These are phyloP conservation scores for Hygrophoropsis aurantiaca DNA, from an alignment of 768 basidiomycete species.

Conservation along the genomic window DNA sequence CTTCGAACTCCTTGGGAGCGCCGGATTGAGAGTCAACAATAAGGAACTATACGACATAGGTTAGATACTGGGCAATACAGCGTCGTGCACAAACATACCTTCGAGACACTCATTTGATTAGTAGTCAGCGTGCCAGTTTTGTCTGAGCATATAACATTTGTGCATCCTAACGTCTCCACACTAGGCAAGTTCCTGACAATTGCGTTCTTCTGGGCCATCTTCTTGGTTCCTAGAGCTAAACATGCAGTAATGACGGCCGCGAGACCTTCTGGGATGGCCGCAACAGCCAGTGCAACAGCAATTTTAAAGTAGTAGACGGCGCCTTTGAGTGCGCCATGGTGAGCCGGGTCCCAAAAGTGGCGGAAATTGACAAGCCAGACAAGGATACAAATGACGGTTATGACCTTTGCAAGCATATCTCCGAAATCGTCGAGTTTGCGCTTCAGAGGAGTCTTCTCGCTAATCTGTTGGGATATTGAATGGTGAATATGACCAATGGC, in stretches of 20 bases:
- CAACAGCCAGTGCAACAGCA: constrained; percentile 97
- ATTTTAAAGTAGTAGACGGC: constrained; percentile 99
- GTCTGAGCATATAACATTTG: constrained; percentile 98
- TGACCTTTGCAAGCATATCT: constrained; percentile 96
- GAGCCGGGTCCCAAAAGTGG: constrained; percentile 94
- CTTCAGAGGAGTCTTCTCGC: constrained; percentile 95
- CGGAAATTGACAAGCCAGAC: constrained; percentile 98
- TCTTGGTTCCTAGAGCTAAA: constrained; percentile 94
- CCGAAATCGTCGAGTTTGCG: constrained; percentile 98
- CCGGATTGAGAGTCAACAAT: constrained; percentile 58
- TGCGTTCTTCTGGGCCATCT: constrained; percentile 99
- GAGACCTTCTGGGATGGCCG: constrained; percentile 97
- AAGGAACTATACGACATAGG: constrained; percentile 58
- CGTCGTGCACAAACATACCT: constrained; percentile 40
- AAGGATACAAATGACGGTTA: constrained; percentile 93
- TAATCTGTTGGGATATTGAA: constrained; percentile 90
- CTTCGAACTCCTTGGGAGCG: constrained; percentile 64
- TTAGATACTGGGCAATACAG: background rate
- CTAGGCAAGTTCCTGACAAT: constrained; percentile 96
- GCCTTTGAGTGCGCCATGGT: constrained; percentile 87
- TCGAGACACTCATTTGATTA: constrained; percentile 95
- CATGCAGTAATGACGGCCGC: constrained; percentile 98
- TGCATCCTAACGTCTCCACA: constrained; percentile 96
- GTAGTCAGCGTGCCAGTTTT: constrained; percentile 97
- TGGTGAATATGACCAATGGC: constrained; percentile 98